phyloP scores from a whole-genome alignment of 2,329 filamentous ascomycete genomes.

The Fusarium domesticum region DNA sequence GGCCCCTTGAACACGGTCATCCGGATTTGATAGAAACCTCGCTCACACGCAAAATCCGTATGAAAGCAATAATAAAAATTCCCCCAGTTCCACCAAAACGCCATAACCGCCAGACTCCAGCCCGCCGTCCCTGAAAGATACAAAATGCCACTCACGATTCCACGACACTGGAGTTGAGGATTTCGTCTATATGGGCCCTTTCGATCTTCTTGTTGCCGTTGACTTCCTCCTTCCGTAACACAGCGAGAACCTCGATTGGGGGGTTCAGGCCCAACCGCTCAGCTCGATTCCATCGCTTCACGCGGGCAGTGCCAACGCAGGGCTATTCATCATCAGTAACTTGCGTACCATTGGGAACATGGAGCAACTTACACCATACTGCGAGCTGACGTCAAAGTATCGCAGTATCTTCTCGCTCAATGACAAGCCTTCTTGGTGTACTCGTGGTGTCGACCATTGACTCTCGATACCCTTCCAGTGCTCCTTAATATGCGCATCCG shows the following conservation, averaged over 20 bases:
- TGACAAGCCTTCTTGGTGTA: conserved; percentile 73
- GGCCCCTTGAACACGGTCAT: conserved; percentile 5
- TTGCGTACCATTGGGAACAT: background rate
- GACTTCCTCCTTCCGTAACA: conserved; percentile 70
- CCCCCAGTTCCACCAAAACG: conserved; percentile 15
- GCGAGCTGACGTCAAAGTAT: conserved; percentile 87
- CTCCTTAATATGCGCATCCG: conserved; percentile 64
- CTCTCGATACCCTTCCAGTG: conserved; percentile 78
- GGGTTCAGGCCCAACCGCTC: conserved; percentile 79
- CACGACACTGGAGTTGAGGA: conserved; percentile 50
- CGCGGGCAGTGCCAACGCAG: conserved; percentile 77
- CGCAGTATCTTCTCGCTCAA: conserved; percentile 81
- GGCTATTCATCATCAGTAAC: conserved; percentile 55
- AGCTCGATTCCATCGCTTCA: conserved; percentile 85
- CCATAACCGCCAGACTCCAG: conserved; percentile 20
- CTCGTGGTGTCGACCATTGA: conserved; percentile 62
- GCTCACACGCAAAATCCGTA: background rate
- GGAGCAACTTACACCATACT: conserved; percentile 78
- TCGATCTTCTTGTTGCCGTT: conserved; percentile 54
- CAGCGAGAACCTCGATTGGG: conserved; percentile 84
- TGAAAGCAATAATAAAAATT: background rate
- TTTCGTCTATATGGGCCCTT: conserved; percentile 71
- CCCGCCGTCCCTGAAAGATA: conserved; percentile 1
- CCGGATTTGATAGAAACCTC: background rate
- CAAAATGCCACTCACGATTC: conserved; percentile 29